Base-by-base conservation (phyloP, 495 filamentous ascomycete species). In the Xylaria scruposa region DNA sequence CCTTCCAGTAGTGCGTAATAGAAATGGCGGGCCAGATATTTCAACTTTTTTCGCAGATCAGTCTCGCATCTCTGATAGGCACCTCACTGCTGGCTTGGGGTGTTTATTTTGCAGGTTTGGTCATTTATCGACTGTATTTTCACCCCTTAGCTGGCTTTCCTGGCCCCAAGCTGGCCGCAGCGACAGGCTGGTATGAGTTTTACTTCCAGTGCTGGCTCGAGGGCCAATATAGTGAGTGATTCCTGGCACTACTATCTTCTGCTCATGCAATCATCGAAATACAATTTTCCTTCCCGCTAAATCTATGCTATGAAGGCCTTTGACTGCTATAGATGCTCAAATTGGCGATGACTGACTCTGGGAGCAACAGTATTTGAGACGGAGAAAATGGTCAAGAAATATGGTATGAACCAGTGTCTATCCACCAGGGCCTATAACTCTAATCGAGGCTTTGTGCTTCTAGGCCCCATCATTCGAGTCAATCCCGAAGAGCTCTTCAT, bases 381-480 rank as follows among this genome's bases (percentile, higher is more conserved):
- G 9, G 67, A 83, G 17, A 66, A 77, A 6, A 68, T 86, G 66
- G 85, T 86, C 62, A 64, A 80, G 40, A 63, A 78, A 63, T 86
- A 84, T 68, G 65, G 65, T 67, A 67, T 40, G 65, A 10, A 15
- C 7, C 7, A 38, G 1, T n/a, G 1, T 15, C 47, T 40, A 21
- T 17, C 5, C 29, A 26, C 24, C 6, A 0, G 4, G 7, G n/a
- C 49, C 29, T 6, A 13, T 12, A 8, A 12, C 4, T 56, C 65
- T 54, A 67, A 67, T 7, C 21, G 21, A 13, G 4, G 10, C 10
- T 26, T 44, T 15, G n/a, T 56, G 12, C 33, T 38, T 46, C 15
- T n/a, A 77, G 78, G 86, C 0, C 86, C 88, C 0, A 86, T 89
- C 65, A 76, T 89, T 36, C 84, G 88, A 9, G 80, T 90, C 58